phyloP scores from a whole-genome alignment of 2,329 filamentous ascomycete species.

The Hypoxylon sp. region DNA sequence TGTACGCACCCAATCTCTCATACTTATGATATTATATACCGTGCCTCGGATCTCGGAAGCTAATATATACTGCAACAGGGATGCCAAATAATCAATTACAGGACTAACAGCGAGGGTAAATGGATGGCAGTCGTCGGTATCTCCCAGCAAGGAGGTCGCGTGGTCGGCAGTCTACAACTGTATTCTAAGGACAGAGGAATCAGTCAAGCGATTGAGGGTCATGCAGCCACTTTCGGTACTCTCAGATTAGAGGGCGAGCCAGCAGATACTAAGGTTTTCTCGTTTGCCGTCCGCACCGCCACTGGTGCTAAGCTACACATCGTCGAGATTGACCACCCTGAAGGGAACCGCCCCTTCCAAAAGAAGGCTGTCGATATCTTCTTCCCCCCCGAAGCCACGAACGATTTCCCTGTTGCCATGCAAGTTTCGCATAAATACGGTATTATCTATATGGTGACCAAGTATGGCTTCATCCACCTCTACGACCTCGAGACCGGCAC shows the following conservation, averaged over 20 bases:
- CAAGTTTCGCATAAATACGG: constrained; percentile 98
- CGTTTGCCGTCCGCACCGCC: constrained; percentile 92
- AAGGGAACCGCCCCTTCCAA: constrained; percentile 87
- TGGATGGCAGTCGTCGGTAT: constrained; percentile 99
- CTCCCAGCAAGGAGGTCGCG: constrained; percentile 90
- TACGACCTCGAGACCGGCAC: constrained; percentile 97
- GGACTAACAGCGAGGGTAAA: constrained; percentile 93
- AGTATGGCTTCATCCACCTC: constrained; percentile 98
- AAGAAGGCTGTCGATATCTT: constrained; percentile 99
- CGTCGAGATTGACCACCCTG: constrained; percentile 95
- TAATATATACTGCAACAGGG: constrained; percentile 67
- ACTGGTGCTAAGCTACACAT: constrained; percentile 96
- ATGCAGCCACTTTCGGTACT: constrained; percentile 94
- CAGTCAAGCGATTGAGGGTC: constrained; percentile 97
- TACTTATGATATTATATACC: neutral
- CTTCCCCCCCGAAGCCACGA: constrained; percentile 94
- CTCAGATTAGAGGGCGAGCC: constrained; percentile 90
- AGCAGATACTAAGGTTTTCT: constrained; percentile 94
- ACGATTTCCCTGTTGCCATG: constrained; percentile 98
- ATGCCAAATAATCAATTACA: constrained; percentile 99
- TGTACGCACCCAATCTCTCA: constrained; percentile 67
- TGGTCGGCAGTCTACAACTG: constrained; percentile 96
- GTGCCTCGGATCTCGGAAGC: constrained; percentile 16
- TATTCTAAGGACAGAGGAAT: constrained; percentile 97
- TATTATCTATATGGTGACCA: constrained; percentile 96